Base-by-base conservation (phyloP, 352 stramenopile genomes). In the Sclerospora graminicola region DNA sequence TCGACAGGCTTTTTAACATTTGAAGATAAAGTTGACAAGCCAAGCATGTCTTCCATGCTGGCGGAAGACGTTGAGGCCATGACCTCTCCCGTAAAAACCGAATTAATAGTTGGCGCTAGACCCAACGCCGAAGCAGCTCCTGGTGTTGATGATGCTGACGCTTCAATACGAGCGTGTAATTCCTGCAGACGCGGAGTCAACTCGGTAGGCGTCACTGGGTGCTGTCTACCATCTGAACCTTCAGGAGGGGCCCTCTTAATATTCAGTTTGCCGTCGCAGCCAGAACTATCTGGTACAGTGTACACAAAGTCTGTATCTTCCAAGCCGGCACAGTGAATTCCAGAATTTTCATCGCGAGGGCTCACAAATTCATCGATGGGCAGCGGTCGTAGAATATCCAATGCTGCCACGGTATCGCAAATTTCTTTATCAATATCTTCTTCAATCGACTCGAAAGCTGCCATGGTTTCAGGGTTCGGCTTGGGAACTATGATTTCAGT, bases 351-450 rank as follows among this genome's bases (percentile, higher is more conserved):
- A 16, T 74, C 66, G 8, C 56, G 56, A 20, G 66, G 66, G 10
- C 48, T 74, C 33, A 78, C 46, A 36, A 70, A 74, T 32, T 78
- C 66, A 24, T 78, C 60, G 24, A 75, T 71, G 8, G 56, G 61
- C 34, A 75, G 48, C 30, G 60, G 64, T 8, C 64, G 64, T 27
- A 64, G 32, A 18, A 75, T 62, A 16, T 67, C 50, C 3, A 75
- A 45, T 34, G 53, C 42, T 2, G 61, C 54, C 32, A 75, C 64
- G 8, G 61, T 63, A 35, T 75, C 64, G 45, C 64, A 71, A 26
- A 75, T 71, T 26, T 75, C 64, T 42, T 62, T 65, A 24, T 70
- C 60, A 19, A 78, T 60, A 10, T 62, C 59, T 8, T 74, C 51
- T 46, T 75, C 64, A 19, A 59, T 57, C 18, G 45, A 55, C 19